phyloP scores from a whole-genome alignment of 306 rosid species.

The Lathyrus aphaca region DNA sequence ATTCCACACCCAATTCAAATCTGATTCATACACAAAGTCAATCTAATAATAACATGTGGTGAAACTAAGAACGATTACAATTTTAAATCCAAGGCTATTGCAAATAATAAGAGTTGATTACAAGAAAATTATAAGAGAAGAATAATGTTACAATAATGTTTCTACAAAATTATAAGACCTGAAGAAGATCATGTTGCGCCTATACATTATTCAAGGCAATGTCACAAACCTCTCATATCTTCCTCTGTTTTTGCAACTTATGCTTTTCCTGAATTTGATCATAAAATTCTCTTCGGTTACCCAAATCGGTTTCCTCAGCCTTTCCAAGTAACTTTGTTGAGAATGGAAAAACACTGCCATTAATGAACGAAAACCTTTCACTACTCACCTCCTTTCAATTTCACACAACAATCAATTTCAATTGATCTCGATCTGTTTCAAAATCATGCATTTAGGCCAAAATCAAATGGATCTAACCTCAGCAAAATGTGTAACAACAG shows the following conservation, averaged over 20 bases:
- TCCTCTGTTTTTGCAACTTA: not conserved
- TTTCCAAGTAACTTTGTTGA: conserved; percentile 57
- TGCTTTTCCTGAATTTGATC: conserved; percentile 40
- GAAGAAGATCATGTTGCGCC: no score
- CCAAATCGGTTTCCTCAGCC: conserved; percentile 39
- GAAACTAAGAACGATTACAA: no score
- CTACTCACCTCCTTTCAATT: conserved; percentile 37
- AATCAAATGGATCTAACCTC: conserved; percentile 68
- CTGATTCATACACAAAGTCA: no score
- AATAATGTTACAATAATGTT: no score
- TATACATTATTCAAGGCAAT: no score
- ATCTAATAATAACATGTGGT: no score
- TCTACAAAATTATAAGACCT: no score
- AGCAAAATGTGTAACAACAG: conserved; percentile 77
- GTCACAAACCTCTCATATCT: no score
- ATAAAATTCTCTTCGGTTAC: conserved; percentile 21
- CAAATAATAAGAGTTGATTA: no score
- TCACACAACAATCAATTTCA: conserved; percentile 32
- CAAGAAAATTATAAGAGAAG: no score
- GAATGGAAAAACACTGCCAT: conserved; percentile 52
- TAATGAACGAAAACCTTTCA: conserved; percentile 41
- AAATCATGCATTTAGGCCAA: conserved; percentile 59
- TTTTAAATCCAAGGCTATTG: no score
- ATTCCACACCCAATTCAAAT: no score
- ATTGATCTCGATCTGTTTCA: conserved; percentile 59